Percentiles rank a stretch among this genome's conserved stretches.
Evolutionary conservation across 768 basidiomycete genomes (phyloP).

Genomic region (Pisolithus orientalis): DNA sequence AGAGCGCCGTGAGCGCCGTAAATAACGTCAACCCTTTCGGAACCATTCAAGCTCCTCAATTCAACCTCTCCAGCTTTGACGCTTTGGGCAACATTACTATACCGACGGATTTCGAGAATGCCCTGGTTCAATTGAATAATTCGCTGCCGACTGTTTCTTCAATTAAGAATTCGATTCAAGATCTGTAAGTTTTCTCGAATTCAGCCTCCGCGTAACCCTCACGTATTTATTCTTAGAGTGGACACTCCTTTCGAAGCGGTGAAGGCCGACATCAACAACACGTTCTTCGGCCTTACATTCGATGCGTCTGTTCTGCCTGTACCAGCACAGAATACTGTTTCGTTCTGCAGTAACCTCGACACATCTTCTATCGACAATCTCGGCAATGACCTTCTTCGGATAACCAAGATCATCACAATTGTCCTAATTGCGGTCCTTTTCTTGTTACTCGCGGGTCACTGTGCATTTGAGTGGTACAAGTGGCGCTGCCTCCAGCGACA

Average conservation of each 20-base stretch:
- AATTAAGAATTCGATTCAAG: conserved; percentile 60
- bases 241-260: conserved; percentile 83
- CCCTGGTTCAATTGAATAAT: conserved; percentile 70
- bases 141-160: conserved; percentile 75
- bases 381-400: conserved; percentile 68
- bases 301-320: conserved; percentile 70
- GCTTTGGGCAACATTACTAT: conserved; percentile 74
- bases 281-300: conserved; percentile 68
- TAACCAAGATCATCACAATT: conserved; percentile 72
- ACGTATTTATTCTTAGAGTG: conserved; percentile 39
- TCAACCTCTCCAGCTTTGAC: conserved; percentile 69
- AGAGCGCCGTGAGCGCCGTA: conserved; percentile 54
- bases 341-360: conserved; percentile 77
- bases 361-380: conserved; percentile 83
- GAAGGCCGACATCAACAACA: conserved; percentile 86
- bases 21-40: conserved; percentile 75
- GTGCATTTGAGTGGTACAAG: conserved; percentile 81
- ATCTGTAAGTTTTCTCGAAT: conserved; percentile 47
- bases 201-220: not conserved
- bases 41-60: conserved; percentile 62
- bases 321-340: conserved; percentile 59
- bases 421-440: conserved; percentile 69
- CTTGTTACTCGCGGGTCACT: conserved; percentile 67
- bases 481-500: conserved; percentile 69
- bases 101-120: conserved; percentile 67